These are phyloP conservation scores for Annulohypoxylon maeteangense DNA, from an alignment of 495 filamentous ascomycete genomes.

Conservation along the genomic window DNA sequence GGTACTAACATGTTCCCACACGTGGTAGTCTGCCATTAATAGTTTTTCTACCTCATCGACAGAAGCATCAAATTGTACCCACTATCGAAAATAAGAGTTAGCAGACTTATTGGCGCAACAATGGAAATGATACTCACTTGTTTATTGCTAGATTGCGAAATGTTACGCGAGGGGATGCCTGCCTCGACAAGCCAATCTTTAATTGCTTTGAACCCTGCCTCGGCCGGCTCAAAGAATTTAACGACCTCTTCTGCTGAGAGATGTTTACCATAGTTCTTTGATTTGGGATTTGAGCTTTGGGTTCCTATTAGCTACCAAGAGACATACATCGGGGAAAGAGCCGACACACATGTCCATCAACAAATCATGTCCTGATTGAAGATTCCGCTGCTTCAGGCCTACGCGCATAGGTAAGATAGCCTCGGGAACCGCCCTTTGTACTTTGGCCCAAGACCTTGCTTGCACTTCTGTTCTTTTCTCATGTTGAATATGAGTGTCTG, in stretches of 20 bases:
- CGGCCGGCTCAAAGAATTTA: constrained; percentile 60
- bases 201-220: constrained; percentile 56
- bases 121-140: constrained; percentile 25
- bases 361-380: constrained; percentile 44
- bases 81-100: constrained; percentile 50
- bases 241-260: constrained; percentile 60
- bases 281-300: constrained; percentile 80
- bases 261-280: constrained; percentile 64
- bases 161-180: constrained; percentile 63
- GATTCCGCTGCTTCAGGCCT: constrained; percentile 42
- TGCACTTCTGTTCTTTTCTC: constrained; percentile 59
- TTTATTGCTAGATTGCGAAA: constrained; percentile 47
- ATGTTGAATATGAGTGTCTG: constrained; percentile 41
- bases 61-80: constrained; percentile 65
- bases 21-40: constrained; percentile 65
- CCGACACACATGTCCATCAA: constrained; percentile 49
- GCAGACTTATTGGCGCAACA: constrained; percentile 24
- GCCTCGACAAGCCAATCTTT: constrained; percentile 60
- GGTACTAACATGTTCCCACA: constrained; percentile 60
- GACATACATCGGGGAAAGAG: not conserved
- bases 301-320: constrained; percentile 83
- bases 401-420: constrained; percentile 44
- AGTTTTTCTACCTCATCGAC: constrained; percentile 64
- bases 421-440: constrained; percentile 41
- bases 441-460: constrained; percentile 53